Conservation (phyloP, 768 basidiomycete genomes). For the Calvatia gigantea region DNA sequence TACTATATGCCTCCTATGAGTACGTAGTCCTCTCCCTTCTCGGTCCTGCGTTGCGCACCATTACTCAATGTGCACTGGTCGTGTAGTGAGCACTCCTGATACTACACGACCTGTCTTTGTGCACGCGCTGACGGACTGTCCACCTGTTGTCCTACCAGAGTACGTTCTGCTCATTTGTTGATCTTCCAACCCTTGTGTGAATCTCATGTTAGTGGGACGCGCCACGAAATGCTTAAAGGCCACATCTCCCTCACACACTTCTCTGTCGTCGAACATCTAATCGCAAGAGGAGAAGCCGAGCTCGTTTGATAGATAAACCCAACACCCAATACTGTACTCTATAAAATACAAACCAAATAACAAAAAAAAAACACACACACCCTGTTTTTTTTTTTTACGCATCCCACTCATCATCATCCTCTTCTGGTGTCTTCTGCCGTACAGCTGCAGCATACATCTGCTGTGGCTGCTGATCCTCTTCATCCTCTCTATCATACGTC, state of each 20-base stretch:
- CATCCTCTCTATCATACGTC: constrained; percentile 11
- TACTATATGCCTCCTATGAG: constrained; percentile 74
- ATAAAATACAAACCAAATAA: constrained; percentile 2
- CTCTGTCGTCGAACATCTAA: constrained; percentile 68
- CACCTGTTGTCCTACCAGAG: constrained; percentile 67
- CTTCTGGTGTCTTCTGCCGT: constrained; percentile 8
- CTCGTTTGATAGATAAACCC: constrained; percentile 46
- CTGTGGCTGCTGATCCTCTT: too few species aligned
- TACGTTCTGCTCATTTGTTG: constrained; percentile 29
- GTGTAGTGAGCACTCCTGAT: constrained; percentile 74
- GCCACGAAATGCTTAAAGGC: constrained; percentile 72
- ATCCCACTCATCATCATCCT: constrained; percentile 7
- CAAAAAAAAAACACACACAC: not conserved
- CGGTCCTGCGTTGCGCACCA: not conserved
- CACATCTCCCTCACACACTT: constrained; percentile 82
- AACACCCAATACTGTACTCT: not conserved
- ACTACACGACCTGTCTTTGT: constrained; percentile 76
- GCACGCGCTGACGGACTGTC: constrained; percentile 70
- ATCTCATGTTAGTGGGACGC: constrained; percentile 51
- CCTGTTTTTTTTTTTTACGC: too few species aligned
- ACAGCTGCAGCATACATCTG: not conserved
- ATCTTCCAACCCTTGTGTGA: not conserved
- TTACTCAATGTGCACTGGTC: too few species aligned
- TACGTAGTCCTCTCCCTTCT: constrained; percentile 30
- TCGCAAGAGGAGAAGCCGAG: constrained; percentile 70